Conservation (phyloP, 257 asterid species). For the Capsicum rhomboideum region DNA sequence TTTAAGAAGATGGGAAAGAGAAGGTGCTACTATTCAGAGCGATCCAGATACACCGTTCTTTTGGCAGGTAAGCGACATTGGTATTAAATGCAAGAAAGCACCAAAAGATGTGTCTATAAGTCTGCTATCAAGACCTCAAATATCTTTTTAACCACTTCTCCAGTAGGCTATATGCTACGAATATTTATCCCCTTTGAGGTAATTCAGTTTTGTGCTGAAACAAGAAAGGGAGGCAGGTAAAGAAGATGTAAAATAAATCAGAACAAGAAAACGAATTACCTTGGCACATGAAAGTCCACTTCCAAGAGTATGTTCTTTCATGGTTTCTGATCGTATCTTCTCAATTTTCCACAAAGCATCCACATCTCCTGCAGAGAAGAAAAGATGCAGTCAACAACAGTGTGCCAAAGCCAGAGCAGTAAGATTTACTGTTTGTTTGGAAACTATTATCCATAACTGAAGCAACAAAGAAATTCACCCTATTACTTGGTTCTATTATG, state of each 20-base stretch:
- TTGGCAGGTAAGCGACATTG: background rate
- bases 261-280: slow-evolving; percentile 32
- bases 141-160: background rate
- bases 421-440: background rate
- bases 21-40: background rate
- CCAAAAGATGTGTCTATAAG: background rate
- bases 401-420: background rate
- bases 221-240: background rate
- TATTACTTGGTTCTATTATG: background rate
- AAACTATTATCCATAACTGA: background rate
- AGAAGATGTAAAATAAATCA: background rate
- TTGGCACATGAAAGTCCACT: slow-evolving; percentile 94
- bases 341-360: slow-evolving; percentile 82
- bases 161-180: background rate
- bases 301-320: slow-evolving; percentile 60
- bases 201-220: background rate
- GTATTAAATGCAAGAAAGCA: background rate
- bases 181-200: background rate
- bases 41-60: background rate
- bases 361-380: slow-evolving; percentile 51
- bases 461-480: background rate
- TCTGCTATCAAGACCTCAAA: background rate
- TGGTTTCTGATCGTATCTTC: slow-evolving; percentile 60
- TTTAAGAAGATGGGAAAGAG: background rate
- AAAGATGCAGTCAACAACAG: background rate